Percentiles rank a stretch among this genome's conserved stretches.
Conservation (phyloP, 352 stramenopile genomes). For the Phytophthora pinifolia region DNA sequence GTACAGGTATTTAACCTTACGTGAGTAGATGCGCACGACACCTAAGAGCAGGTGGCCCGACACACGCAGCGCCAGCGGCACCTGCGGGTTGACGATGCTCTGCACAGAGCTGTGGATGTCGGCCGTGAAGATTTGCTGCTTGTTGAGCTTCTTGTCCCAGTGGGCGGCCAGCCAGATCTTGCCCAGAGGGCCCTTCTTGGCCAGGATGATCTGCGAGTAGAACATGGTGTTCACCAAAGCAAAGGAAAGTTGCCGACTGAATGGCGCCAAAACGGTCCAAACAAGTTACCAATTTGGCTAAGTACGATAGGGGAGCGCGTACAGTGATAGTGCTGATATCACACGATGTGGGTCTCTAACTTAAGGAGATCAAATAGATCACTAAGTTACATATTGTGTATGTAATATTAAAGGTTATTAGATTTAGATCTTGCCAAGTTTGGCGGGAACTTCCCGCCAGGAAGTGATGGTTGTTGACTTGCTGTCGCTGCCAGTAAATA, state of each 20-base stretch:
- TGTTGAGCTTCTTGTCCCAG: constrained; percentile 99
- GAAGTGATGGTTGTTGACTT: background rate
- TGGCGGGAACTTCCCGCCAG: too few species aligned
- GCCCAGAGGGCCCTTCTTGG: constrained; percentile 98
- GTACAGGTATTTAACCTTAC: constrained; percentile 98
- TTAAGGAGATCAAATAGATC: too few species aligned
- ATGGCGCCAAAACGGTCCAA: constrained; percentile 8
- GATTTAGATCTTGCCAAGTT: too few species aligned
- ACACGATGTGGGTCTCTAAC: too few species aligned
- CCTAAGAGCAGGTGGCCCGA: constrained; percentile 97
- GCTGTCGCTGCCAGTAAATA: too few species aligned
- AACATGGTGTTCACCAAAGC: constrained; percentile 86
- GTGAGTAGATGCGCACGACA: constrained; percentile 98
- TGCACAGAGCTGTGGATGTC: constrained; percentile 97
- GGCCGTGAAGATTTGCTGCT: constrained; percentile 97
- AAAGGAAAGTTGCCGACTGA: constrained; percentile 20
- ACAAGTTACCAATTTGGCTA: background rate
- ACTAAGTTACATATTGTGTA: too few species aligned
- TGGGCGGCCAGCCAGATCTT: constrained; percentile 99
- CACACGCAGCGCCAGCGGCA: constrained; percentile 96
- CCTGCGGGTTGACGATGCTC: constrained; percentile 96
- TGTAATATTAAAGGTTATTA: too few species aligned
- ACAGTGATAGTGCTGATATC: too few species aligned
- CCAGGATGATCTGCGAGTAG: constrained; percentile 99
- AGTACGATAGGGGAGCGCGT: too few species aligned